These are phyloP conservation scores for Saccharomycopsis microspora DNA, from an alignment of 805 yeast species.

Conservation along the genomic window DNA sequence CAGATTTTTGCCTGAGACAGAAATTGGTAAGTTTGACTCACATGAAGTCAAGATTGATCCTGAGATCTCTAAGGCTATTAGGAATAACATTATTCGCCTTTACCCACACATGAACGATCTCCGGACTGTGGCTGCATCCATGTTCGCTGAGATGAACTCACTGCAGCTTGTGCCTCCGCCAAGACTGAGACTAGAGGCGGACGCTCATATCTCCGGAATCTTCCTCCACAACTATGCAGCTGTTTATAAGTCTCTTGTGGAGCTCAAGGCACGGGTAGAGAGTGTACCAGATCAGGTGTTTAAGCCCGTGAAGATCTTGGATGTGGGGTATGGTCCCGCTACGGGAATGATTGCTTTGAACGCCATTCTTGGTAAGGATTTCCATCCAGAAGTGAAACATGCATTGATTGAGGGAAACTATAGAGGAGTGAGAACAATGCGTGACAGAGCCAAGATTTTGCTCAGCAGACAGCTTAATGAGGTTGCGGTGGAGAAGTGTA, in stretches of 20 bases:
- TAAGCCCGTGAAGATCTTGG: constrained; percentile 57
- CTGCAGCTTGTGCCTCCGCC: constrained; percentile 37
- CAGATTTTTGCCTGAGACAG: constrained; percentile 46
- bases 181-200: constrained; percentile 42
- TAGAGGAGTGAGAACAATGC: constrained; percentile 68
- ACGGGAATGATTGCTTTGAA: constrained; percentile 84
- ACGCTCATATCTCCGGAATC: constrained; percentile 69
- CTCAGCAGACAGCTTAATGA: constrained; percentile 60
- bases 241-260: constrained; percentile 50
- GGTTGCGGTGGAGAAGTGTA: constrained; percentile 21
- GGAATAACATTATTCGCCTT: constrained; percentile 49
- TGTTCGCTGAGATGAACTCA: constrained; percentile 39
- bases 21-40: constrained; percentile 43
- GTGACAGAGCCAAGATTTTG: constrained; percentile 64
- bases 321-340: constrained; percentile 85
- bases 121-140: constrained; percentile 47
- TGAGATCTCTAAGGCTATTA: constrained; percentile 43
- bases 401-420: constrained; percentile 59
- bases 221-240: constrained; percentile 77
- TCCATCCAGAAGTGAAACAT: constrained; percentile 52
- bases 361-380: constrained; percentile 62
- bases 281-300: constrained; percentile 26
- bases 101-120: constrained; percentile 48
- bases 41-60: constrained; percentile 44
- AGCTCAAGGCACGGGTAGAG: constrained; percentile 48